Percentiles rank a stretch among this genome's conserved stretches.
Conservation (phyloP, 1,284 basidiomycete genomes). For the Naganishia sp. region DNA sequence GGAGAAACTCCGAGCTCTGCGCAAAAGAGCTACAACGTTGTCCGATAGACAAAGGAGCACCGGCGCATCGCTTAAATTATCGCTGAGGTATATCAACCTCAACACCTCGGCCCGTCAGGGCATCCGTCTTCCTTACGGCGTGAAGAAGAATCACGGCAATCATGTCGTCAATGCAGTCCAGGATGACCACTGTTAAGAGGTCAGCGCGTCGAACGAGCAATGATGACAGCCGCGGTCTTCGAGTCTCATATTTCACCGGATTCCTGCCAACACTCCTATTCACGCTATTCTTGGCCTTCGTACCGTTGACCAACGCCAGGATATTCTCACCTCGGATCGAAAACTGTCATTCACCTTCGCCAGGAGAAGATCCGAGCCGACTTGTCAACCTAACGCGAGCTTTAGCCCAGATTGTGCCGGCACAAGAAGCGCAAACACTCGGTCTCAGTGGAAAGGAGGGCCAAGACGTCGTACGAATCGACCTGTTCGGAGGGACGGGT, state of each 20-base stretch:
- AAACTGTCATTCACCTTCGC: constrained; percentile 7
- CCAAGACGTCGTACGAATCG: constrained; percentile 48
- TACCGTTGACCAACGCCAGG: constrained; percentile 8
- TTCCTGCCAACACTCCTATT: background rate
- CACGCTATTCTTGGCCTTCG: background rate
- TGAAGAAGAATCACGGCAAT: too few relatives aligned
- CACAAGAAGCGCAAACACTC: constrained; percentile 46
- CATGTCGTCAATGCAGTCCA: background rate
- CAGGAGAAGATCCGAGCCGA: constrained; percentile 11
- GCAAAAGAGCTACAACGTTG: too few relatives aligned
- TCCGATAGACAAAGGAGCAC: too few relatives aligned
- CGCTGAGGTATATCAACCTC: background rate
- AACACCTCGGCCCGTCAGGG: constrained; percentile 6
- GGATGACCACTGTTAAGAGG: background rate
- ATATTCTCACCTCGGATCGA: constrained; percentile 22
- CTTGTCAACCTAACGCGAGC: constrained; percentile 61
- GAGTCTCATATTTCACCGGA: background rate
- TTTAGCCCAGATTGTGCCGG: constrained; percentile 68
- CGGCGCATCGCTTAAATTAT: too few relatives aligned
- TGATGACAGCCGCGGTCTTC: background rate
- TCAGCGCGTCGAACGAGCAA: background rate
- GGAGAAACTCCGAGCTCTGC: too few relatives aligned
- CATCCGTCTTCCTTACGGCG: background rate
- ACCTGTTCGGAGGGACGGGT: constrained; percentile 45
- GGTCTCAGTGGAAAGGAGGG: constrained; percentile 43